A percentile compares a stretch with the other conserved stretches of the same genome.
These are phyloP conservation scores for Trifolium dubium DNA, from an alignment of 306 rosid species.

Conservation along the genomic window DNA sequence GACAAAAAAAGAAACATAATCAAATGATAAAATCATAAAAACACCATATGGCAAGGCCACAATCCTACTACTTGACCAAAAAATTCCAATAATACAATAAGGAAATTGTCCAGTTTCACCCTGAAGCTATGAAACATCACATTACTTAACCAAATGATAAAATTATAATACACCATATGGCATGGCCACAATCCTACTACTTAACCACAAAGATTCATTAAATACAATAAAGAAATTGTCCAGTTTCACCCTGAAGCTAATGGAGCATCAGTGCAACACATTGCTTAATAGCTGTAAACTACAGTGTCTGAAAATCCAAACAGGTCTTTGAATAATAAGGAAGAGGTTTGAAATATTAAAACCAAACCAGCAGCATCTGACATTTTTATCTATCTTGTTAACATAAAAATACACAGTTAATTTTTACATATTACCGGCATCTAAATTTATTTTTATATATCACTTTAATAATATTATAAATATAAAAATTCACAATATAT, in stretches of 20 bases:
- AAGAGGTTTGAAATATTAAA: no score
- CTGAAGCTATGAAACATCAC: conserved; percentile 1
- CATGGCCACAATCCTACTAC: conserved; percentile 25
- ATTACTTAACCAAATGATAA: background rate
- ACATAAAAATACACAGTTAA: no score
- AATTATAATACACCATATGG: conserved; percentile 22
- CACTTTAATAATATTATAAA: no score
- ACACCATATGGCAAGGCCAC: conserved; percentile 34
- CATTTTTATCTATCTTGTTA: no score
- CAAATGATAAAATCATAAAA: conserved; percentile 31
- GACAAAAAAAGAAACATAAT: conserved; percentile 9
- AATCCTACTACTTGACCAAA: conserved; percentile 3
- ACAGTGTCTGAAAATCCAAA: no score
- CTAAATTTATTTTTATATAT: no score
- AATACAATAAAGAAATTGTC: background rate
- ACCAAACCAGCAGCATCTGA: no score
- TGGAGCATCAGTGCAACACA: background rate
- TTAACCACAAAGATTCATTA: background rate
- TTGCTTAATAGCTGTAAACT: no score
- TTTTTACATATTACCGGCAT: no score
- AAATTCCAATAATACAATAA: conserved; percentile 3
- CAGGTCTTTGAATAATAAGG: no score
- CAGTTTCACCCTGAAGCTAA: conserved; percentile 22
- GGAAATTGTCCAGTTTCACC: background rate
- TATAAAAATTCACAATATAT: no score